Conservation (phyloP, 495 filamentous ascomycete species). For the Hyaloscypha hepaticicola region DNA sequence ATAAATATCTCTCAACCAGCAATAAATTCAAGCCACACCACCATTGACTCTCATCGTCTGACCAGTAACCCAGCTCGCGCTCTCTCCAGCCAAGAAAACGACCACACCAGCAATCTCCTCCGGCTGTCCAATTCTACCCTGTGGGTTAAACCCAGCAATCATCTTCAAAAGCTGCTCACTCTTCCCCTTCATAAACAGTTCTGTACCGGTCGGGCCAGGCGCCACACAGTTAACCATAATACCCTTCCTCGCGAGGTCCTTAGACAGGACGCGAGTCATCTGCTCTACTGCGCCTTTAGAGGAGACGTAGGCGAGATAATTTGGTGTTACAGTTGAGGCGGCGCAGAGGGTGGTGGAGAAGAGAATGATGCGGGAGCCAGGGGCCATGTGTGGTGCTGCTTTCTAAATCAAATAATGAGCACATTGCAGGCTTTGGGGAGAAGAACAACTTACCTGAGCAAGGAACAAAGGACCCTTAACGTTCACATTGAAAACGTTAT, state of each 20-base stretch:
- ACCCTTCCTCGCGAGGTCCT: conserved; percentile 60
- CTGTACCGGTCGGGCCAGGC: conserved; percentile 65
- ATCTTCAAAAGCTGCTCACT: conserved; percentile 54
- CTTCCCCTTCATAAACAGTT: conserved; percentile 65
- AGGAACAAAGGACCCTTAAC: conserved; percentile 71
- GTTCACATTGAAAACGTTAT: conserved; percentile 53
- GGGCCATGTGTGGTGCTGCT: conserved; percentile 59
- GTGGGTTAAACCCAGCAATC: conserved; percentile 53
- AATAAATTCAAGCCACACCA: conserved; percentile 36
- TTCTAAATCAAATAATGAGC: conserved; percentile 40
- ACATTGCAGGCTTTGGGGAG: background rate
- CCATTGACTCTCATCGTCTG: conserved; percentile 64
- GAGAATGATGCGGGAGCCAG: conserved; percentile 58
- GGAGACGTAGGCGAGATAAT: conserved; percentile 60
- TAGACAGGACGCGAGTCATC: conserved; percentile 61
- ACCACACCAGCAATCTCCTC: conserved; percentile 62
- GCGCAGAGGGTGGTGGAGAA: conserved; percentile 54
- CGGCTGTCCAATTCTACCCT: conserved; percentile 54
- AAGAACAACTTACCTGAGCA: conserved; percentile 43
- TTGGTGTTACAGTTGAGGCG: conserved; percentile 48
- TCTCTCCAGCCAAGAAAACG: conserved; percentile 50
- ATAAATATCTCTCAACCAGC: background rate
- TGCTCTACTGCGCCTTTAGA: conserved; percentile 73
- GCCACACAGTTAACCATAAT: conserved; percentile 65
- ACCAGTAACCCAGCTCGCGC: conserved; percentile 63